Base-by-base conservation (phyloP, 1,284 basidiomycete species). In the Flammula alnicola region DNA sequence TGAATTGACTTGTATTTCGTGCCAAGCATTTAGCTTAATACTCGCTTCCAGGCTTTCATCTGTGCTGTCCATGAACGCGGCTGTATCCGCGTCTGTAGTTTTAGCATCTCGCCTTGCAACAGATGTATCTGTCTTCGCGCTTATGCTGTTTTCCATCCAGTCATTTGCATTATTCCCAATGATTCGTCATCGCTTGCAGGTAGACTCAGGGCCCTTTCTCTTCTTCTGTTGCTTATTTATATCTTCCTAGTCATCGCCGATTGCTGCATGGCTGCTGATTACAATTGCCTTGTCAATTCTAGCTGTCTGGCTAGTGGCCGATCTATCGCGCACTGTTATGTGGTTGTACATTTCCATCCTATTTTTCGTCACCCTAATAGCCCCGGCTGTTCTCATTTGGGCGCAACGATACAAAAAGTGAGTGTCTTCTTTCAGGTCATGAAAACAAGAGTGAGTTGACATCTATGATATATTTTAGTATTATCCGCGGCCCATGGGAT, bases 61-160 rank as follows among this genome's bases (percentile, higher is more conserved):
- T 19, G 91, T 96, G 19, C 70, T 99, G 32, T 95, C 94, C 25
- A 89, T 96, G 75, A 98, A 98, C 58, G 95, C 95, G 17, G 94
- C 93, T 25, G 87, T 98, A 49, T 95, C 91, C 27, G 93, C 93
- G 4, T 93, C 91, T 11, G 92, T 98, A 35, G 95, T 99, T 27
- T 78, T 99, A 46, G 95, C 95, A 22, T 98, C 95, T 20, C 86
- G 97, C 49, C 76, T 99, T 26, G 73, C 82, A 19, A 85, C 88
- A 53, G 91, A 95, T 64, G 69, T 88, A 30, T 85, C 93, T 32
- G 95, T 98, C 14, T 99, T 98, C 66, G 88, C 92, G 19, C 79
- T 99, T 39, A 83, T 95, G 61, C 75, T 97, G 41, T 90, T 95
- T 66, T 86, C 95, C 29, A 84, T 95, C 39, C 83, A 91, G 59